These are phyloP conservation scores for Aspergillus japonicus DNA, from an alignment of 2,329 filamentous ascomycete species.

Conservation along the genomic window DNA sequence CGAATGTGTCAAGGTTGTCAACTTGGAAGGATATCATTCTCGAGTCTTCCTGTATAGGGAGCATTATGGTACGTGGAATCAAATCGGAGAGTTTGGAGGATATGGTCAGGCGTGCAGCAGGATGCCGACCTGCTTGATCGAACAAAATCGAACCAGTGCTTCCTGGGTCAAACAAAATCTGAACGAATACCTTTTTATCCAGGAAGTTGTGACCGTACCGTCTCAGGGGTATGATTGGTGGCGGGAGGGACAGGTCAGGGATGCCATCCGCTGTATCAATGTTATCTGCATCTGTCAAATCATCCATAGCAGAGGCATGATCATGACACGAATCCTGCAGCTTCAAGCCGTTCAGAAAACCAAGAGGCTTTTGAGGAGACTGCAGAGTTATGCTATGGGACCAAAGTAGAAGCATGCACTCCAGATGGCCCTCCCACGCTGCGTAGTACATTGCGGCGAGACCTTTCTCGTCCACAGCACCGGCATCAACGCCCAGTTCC, in stretches of 20 bases:
- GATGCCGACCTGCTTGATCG: slow-evolving; percentile 95
- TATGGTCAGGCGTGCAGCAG: slow-evolving; percentile 89
- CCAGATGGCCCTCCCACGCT: slow-evolving; percentile 93
- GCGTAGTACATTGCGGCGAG: slow-evolving; percentile 97
- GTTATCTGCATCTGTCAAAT: slow-evolving; percentile 55
- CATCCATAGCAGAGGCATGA: slow-evolving; percentile 29
- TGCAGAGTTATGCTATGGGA: slow-evolving; percentile 31
- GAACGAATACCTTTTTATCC: slow-evolving; percentile 93
- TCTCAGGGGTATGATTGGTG: slow-evolving; percentile 90
- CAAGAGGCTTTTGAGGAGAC: slow-evolving; percentile 31
- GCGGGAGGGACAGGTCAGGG: slow-evolving; percentile 84
- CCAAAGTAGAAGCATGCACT: slow-evolving; percentile 84
- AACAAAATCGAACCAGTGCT: slow-evolving; percentile 74
- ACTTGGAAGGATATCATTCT: slow-evolving; percentile 93
- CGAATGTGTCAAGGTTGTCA: slow-evolving; percentile 87
- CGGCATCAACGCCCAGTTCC: slow-evolving; percentile 72
- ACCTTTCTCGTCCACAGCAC: slow-evolving; percentile 85
- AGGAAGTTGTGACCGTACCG: slow-evolving; percentile 98
- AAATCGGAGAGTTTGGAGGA: slow-evolving; percentile 95
- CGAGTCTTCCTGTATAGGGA: slow-evolving; percentile 95
- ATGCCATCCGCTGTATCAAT: slow-evolving; percentile 79
- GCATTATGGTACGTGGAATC: slow-evolving; percentile 91
- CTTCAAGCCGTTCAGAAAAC: slow-evolving; percentile 36
- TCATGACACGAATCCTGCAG: slow-evolving; percentile 27
- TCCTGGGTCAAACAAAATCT: slow-evolving; percentile 80